Base-by-base conservation (phyloP, 345 rosid species). In the Fremontodendron californicum region DNA sequence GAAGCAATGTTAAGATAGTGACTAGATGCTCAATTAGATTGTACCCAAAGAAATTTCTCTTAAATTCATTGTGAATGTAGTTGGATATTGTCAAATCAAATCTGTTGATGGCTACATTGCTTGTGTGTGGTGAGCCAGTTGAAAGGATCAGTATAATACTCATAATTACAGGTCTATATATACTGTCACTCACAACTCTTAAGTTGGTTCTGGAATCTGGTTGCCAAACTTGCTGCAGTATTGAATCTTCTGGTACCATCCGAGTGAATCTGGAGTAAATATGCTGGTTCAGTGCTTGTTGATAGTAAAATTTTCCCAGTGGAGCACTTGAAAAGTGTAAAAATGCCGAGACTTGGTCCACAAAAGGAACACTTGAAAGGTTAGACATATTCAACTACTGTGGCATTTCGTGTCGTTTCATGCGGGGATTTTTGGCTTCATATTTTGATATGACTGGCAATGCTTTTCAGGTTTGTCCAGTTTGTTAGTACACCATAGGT, bases 401-500 rank as follows among this genome's bases (percentile, higher is more conserved):
- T 83, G 81, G 60, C 54, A 46, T 71, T 46, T 49, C 57, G 60
- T 77, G 33, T 31, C 1, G 37, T 70, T 70, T 19, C 49, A 42
- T 62, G 21, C 39, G 35, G 31, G 37, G 23, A 75, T 77, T 42
- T 70, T 25, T 40, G 19, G 55, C 65, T 80, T 73, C 52, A 31
- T 6, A 6, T 76, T 52, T 54, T 73, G 60, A 78, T 75, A 46
- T 78, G 66, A 40, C 57, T 71, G 49, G 52, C 35, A n/a, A 37
- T 79, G 77, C 42, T 79, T 83, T 82, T 62, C 84, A 95, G 99
- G 89, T 93, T 95, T 93, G 99, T 95, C 78, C 91, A 93, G 67
- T 95, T 95, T 87, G 99, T 95, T 79, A 93, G 96, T 80, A 91
- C 98, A 57, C 99, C 99, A 5, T 98, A 95, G 88, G 89, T 93